Evolutionary conservation across 106 monocot genomes (phyloP), one percentile per base, ranked within the genome.

Genomic region (Dioscorea alata): DNA sequence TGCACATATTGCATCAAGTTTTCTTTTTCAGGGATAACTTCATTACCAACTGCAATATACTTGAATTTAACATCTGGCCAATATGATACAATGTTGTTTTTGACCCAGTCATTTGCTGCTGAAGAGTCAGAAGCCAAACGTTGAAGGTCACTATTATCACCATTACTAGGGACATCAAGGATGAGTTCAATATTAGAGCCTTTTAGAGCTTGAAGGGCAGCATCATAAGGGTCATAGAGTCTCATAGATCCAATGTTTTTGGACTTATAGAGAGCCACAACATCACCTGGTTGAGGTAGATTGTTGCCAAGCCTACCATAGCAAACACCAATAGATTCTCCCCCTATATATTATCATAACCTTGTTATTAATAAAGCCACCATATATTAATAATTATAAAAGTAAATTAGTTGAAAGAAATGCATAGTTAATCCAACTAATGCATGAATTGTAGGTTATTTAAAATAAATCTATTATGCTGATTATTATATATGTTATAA

Each of bases 31-130:
- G 79, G 73, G 51, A 79, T 69, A 48, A 79, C 66, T 60, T 79
- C 79, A 66, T 79, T 79, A 5, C 79, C 73, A 8, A 69, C 79
- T 24, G 68, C 49, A 48, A 79, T 68, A 51, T 73, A 73, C 6
- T 57, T 50, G 68, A 73, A 68, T n/a, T 1, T 2, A 62, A 79
- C 73, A 63, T 53, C 48, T 0, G 79, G 69, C 15, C 9, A 68
- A 48, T 73, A 58, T 8, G 73, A 32, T 5, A 2, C 17, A 13
- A 79, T 33, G 52, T 73, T 73, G 66, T 10, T 25, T 9, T 48
- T 8, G 42, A 79, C 68, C 79, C 79, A 79, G 56, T 8, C 17
- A 17, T 2, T 10, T 2, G 79, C 73, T 0, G 33, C 50, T 15
- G 60, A 21, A 61, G 62, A 5, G 35, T 61, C 54, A 8, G 66